Base-by-base conservation (phyloP, 2,329 filamentous ascomycete species). In the Fusarium paranaense region DNA sequence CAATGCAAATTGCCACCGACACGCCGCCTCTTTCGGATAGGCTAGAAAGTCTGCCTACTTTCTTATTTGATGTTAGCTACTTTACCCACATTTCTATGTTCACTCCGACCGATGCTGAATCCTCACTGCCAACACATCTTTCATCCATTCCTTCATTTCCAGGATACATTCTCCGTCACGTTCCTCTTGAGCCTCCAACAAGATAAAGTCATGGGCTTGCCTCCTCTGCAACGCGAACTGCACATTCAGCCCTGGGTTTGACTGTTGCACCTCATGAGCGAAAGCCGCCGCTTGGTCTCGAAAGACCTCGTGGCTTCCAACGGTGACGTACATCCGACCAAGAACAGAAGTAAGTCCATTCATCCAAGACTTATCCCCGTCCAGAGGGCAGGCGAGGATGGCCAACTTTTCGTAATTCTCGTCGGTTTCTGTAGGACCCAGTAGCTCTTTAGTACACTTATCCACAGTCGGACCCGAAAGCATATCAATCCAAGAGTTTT, bases 281-380 rank as follows among this genome's bases (percentile, higher is more conserved):
- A 54, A 54, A 13, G 18, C 50, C 18, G n/a, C 50, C 18, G 18
- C 50, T 54, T 54, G 50, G 6, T 54, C 50, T 54, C 50, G 50
- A 14, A 54, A 54, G 50, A 27, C 50, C 50, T 54, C 50, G 7
- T 54, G 50, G 4, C 27, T 33, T 22, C 50, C 50, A 27, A 54
- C 50, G 4, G 30, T 33, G 10, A 54, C 27, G n/a, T 9, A 54
- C 27, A 54, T n/a, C 11, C 20, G 27, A 13, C 8, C 18, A 20
- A 54, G 10, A 33, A 20, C 22, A 22, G 50, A 54, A 13, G 6
- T 6, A 1, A 54, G 14, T 3, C 22, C 50, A 22, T 5, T 2
- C 6, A 54, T 33, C 18, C 10, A 20, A 9, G 4, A n/a, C 30
- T 54, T 54, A 13, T 20, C 18, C n/a, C 50, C 27, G 18, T 54